Conservation (phyloP, 1,284 basidiomycete genomes). For the Anthracocystis setariae region DNA sequence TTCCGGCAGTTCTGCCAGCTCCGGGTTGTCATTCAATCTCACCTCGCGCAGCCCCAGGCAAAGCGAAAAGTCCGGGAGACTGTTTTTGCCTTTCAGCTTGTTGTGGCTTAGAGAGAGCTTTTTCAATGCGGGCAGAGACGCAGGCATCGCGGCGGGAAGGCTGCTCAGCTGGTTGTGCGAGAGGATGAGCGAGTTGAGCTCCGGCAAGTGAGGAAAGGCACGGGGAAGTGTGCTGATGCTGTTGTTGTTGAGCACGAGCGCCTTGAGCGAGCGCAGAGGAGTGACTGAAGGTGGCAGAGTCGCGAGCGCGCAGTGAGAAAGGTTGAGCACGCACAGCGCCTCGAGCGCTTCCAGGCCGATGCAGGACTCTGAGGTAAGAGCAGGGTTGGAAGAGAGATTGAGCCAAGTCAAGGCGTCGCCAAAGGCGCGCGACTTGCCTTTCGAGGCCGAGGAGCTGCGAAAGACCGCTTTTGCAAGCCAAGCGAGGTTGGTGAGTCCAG, state of each 20-base stretch:
- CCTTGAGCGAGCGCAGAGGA: slow-evolving; percentile 49
- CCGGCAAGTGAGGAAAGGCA: slow-evolving; percentile 56
- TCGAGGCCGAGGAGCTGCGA: slow-evolving; percentile 27
- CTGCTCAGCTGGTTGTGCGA: slow-evolving; percentile 56
- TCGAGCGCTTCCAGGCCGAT: slow-evolving; percentile 42
- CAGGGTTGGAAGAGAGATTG: slow-evolving; percentile 27
- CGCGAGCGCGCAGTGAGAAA: slow-evolving; percentile 51
- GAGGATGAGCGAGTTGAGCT: slow-evolving; percentile 66
- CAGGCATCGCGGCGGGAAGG: slow-evolving; percentile 56
- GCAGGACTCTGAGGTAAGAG: slow-evolving; percentile 30
- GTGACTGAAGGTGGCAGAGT: slow-evolving; percentile 38
- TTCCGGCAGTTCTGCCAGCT: slow-evolving; percentile 42
- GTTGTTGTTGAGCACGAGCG: slow-evolving; percentile 63
- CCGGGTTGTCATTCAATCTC: slow-evolving; percentile 52
- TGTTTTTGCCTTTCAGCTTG: slow-evolving; percentile 25
- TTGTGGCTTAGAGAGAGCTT: slow-evolving; percentile 63
- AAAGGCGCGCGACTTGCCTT: slow-evolving; percentile 32
- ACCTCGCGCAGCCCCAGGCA: slow-evolving; percentile 60
- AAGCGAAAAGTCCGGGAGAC: slow-evolving; percentile 60
- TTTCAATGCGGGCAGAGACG: slow-evolving; percentile 55
- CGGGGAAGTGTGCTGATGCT: slow-evolving; percentile 27
- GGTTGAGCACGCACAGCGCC: slow-evolving; percentile 49
- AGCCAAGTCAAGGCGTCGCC: slow-evolving; percentile 46
- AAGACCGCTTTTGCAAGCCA: slow-evolving; percentile 57
- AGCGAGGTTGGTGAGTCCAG: slow-evolving; percentile 43